A percentile compares a stretch with the other conserved stretches of the same genome.
These are phyloP conservation scores for Beauveria scarabaeidicola DNA, from an alignment of 2,329 filamentous ascomycete species.

Conservation along the genomic window DNA sequence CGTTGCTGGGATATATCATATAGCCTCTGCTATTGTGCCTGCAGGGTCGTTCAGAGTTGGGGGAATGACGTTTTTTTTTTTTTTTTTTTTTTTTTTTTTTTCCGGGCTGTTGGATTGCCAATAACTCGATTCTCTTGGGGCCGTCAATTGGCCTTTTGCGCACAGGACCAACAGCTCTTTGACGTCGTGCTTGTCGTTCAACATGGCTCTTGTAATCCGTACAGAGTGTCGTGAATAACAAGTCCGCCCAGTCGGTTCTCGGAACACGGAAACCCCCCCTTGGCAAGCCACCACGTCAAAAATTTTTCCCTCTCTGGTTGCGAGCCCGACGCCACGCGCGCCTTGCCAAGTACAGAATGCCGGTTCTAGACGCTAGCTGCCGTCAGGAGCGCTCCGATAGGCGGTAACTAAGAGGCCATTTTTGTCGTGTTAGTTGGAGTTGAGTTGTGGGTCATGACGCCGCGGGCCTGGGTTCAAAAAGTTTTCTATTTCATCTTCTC, in stretches of 20 bases:
- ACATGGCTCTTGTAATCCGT: not conserved
- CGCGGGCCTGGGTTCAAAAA: not conserved
- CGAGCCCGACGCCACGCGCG: constrained; percentile 3
- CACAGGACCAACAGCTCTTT: not conserved
- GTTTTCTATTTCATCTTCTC: constrained; percentile 6
- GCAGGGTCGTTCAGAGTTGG: constrained; percentile 1
- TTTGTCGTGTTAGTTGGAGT: not conserved
- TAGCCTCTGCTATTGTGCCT: not conserved
- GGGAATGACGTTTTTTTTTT: too few species aligned
- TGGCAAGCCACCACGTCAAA: constrained; percentile 9
- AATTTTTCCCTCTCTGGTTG: not conserved
- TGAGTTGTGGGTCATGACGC: not conserved
- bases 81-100: too few species aligned
- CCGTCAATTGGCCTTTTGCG: not conserved
- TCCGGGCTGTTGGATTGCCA: not conserved
- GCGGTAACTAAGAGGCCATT: not conserved
- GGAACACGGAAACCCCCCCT: not conserved
- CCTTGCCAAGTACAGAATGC: constrained; percentile 6
- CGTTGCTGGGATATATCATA: not conserved
- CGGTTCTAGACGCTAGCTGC: constrained; percentile 11
- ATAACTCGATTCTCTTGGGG: not conserved
- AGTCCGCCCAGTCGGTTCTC: not conserved
- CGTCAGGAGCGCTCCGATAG: constrained; percentile 7
- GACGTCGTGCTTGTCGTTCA: not conserved
- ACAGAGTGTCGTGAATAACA: not conserved